These are phyloP conservation scores for Vigna reflexopilosa DNA, from an alignment of 306 rosid species.

Conservation along the genomic window DNA sequence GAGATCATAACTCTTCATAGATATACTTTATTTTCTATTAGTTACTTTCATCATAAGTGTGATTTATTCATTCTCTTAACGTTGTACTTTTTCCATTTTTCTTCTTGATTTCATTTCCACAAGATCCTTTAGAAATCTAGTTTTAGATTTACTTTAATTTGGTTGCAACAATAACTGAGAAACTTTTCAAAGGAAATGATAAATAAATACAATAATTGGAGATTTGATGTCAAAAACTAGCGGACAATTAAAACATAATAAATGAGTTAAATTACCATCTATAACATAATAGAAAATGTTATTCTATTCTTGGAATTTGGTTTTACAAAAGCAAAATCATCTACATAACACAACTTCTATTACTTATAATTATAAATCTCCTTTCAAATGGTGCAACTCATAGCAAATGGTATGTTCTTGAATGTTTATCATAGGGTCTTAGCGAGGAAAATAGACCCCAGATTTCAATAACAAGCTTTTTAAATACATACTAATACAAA, in stretches of 20 bases:
- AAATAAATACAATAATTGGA: too few relatives aligned
- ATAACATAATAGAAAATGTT: too few relatives aligned
- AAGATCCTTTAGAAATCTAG: not conserved
- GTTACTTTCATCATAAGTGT: not conserved
- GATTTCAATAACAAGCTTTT: conserved; percentile 38
- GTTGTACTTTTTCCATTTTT: not conserved
- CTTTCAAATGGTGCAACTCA: conserved; percentile 28
- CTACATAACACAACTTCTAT: not conserved
- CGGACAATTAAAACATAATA: too few relatives aligned
- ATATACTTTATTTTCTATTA: too few relatives aligned
- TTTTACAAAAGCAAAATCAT: not conserved
- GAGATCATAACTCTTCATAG: too few relatives aligned
- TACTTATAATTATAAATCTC: not conserved
- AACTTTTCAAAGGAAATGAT: too few relatives aligned
- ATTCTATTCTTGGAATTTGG: not conserved
- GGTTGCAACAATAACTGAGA: too few relatives aligned
- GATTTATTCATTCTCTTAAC: not conserved
- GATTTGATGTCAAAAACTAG: too few relatives aligned
- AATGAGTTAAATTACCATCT: too few relatives aligned
- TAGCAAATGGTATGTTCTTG: conserved; percentile 31
- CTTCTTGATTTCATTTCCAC: not conserved
- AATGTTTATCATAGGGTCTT: conserved; percentile 42
- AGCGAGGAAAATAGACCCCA: conserved; percentile 15
- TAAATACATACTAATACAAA: not conserved
- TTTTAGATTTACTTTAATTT: not conserved